Evolutionary conservation across 768 basidiomycete species (phyloP).

Genomic region (Russula compacta): DNA sequence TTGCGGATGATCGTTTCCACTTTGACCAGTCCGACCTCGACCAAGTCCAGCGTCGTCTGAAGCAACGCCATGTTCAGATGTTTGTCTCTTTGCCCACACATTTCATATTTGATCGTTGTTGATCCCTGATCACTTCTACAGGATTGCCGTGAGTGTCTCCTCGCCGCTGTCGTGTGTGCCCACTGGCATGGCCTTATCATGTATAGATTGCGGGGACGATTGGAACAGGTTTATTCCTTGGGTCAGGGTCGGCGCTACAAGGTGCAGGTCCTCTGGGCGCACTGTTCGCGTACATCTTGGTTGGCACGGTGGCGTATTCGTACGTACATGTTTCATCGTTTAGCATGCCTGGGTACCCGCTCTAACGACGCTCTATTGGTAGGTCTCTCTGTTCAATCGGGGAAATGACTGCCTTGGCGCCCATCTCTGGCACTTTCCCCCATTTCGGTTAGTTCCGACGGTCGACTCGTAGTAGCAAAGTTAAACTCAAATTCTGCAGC

Average conservation of each 20-base stretch:
- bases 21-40: conserved; percentile 60
- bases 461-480: neutral
- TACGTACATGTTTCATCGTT: conserved; percentile 29
- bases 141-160: conserved; percentile 50
- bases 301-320: conserved; percentile 60
- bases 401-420: conserved; percentile 76
- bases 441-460: conserved; percentile 45
- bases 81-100: conserved; percentile 25
- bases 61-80: conserved; percentile 79
- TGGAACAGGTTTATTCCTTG: conserved; percentile 66
- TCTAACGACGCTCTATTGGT: neutral
- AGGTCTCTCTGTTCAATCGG: conserved; percentile 58
- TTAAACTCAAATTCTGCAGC: conserved; percentile 5
- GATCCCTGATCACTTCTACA: conserved; percentile 16
- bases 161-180: neutral
- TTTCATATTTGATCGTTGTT: neutral
- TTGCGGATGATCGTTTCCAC: conserved; percentile 27
- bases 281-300: conserved; percentile 51
- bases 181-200: neutral
- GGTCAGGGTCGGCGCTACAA: conserved; percentile 52
- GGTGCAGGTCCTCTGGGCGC: conserved; percentile 61
- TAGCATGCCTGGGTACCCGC: conserved; percentile 22
- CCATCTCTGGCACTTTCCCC: conserved; percentile 70
- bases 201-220: conserved; percentile 65
- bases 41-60: conserved; percentile 59